Conservation (phyloP, 1,139 yeast genomes). For the Candida sanyaensis region DNA sequence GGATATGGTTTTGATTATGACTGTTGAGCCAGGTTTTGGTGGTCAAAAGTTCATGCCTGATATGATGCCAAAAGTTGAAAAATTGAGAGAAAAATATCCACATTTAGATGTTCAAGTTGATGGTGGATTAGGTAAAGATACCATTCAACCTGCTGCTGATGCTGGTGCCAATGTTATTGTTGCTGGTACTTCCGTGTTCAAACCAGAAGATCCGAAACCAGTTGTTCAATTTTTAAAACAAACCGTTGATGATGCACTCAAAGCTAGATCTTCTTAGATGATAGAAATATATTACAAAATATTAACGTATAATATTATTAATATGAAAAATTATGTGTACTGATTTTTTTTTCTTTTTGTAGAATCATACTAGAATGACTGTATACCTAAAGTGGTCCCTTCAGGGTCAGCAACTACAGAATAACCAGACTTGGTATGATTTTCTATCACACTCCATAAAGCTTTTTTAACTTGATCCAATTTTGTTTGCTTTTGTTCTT, state of each 20-base stretch:
- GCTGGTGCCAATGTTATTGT: constrained; percentile 99
- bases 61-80: constrained; percentile 94
- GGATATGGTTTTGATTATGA: constrained; percentile 95
- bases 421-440: constrained; percentile 43
- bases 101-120: constrained; percentile 89
- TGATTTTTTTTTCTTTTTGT: constrained; percentile 2
- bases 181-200: constrained; percentile 94
- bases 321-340: neutral
- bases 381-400: constrained; percentile 87
- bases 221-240: constrained; percentile 68
- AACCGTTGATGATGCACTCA: constrained; percentile 44
- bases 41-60: constrained; percentile 95
- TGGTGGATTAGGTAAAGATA: constrained; percentile 90
- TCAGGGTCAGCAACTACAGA: constrained; percentile 51
- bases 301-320: neutral
- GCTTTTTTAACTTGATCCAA: constrained; percentile 61
- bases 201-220: constrained; percentile 74
- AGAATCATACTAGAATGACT: constrained; percentile 36
- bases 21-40: constrained; percentile 98
- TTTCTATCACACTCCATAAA: constrained; percentile 69
- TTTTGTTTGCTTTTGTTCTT: constrained; percentile 29
- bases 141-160: constrained; percentile 79
- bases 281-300: neutral
- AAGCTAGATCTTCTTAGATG: constrained; percentile 12
- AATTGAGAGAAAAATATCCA: constrained; percentile 73